These are phyloP conservation scores for Diaporthe amygdali DNA, from an alignment of 2,329 filamentous ascomycete genomes.

Conservation along the genomic window DNA sequence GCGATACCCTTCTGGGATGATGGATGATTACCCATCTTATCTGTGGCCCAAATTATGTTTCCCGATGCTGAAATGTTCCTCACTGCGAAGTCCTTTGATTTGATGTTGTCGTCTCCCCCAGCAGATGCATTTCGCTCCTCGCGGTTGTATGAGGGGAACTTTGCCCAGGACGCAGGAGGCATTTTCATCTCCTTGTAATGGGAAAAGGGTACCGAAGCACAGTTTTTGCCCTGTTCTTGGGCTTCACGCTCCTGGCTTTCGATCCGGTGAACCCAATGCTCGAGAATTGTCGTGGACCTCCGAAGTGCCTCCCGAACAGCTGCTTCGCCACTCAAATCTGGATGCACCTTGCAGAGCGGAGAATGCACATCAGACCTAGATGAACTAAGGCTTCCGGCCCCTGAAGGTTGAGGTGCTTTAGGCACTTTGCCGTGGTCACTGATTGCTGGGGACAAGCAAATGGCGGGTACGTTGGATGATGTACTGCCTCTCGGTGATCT, in stretches of 20 bases:
- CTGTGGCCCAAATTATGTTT: slow-evolving; percentile 33
- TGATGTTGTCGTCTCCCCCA: slow-evolving; percentile 32
- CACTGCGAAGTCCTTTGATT: slow-evolving; percentile 36
- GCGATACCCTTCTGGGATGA: slow-evolving; percentile 15
- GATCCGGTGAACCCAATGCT: slow-evolving; percentile 6
- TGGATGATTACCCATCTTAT: slow-evolving; percentile 22
- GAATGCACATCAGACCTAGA: slow-evolving; percentile 12
- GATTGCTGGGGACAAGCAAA: neutral
- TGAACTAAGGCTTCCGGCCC: neutral
- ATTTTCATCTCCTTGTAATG: neutral
- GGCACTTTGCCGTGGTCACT: neutral
- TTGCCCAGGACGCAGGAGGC: slow-evolving; percentile 39
- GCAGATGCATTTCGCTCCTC: slow-evolving; percentile 34
- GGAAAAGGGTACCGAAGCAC: neutral
- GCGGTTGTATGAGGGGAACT: slow-evolving; percentile 37
- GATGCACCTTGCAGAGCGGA: neutral
- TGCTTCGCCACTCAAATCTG: neutral
- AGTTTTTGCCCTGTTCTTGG: neutral
- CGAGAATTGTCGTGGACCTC: slow-evolving; percentile 12
- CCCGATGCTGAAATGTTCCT: slow-evolving; percentile 28
- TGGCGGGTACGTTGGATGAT: neutral
- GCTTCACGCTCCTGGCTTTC: slow-evolving; percentile 6
- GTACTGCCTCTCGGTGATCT: slow-evolving; percentile 18
- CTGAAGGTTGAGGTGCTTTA: neutral
- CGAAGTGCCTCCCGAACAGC: neutral